Percentiles rank a stretch among this genome's conserved stretches.
Evolutionary conservation across 495 filamentous ascomycete species (phyloP).

Genomic region (Pseudotulostoma volvatum): DNA sequence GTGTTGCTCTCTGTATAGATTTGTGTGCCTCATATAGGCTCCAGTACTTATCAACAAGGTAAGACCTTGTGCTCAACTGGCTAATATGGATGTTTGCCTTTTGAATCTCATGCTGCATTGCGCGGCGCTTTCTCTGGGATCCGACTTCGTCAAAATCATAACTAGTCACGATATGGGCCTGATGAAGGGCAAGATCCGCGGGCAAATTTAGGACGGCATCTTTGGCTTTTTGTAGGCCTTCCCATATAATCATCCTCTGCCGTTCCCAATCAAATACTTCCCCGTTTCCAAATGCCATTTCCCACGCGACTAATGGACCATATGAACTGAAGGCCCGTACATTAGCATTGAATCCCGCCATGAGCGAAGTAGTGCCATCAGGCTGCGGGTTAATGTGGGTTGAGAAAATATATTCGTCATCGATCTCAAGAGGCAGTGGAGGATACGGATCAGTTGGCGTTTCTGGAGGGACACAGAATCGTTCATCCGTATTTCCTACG

Average conservation of each 20-base stretch:
- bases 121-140: constrained; percentile 18
- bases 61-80: constrained; percentile 58
- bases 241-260: constrained; percentile 46
- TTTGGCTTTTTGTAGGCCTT: constrained; percentile 44
- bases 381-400: constrained; percentile 49
- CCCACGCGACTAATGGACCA: constrained; percentile 47
- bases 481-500: constrained; percentile 46
- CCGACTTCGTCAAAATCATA: constrained; percentile 9
- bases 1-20: neutral
- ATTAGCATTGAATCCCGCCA: constrained; percentile 65
- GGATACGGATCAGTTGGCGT: constrained; percentile 63
- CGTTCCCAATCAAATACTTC: constrained; percentile 55
- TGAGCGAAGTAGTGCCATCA: constrained; percentile 37
- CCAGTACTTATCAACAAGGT: constrained; percentile 70
- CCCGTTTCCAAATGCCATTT: constrained; percentile 56
- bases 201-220: constrained; percentile 42
- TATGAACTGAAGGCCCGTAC: constrained; percentile 57
- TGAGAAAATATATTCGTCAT: constrained; percentile 58
- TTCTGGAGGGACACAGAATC: constrained; percentile 49
- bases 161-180: constrained; percentile 2
- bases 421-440: constrained; percentile 60
- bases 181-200: constrained; percentile 37
- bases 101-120: constrained; percentile 66
- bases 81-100: constrained; percentile 68
- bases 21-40: constrained; percentile 37